These are phyloP conservation scores for Apiospora marii DNA, from an alignment of 2,329 filamentous ascomycete genomes.

Conservation along the genomic window DNA sequence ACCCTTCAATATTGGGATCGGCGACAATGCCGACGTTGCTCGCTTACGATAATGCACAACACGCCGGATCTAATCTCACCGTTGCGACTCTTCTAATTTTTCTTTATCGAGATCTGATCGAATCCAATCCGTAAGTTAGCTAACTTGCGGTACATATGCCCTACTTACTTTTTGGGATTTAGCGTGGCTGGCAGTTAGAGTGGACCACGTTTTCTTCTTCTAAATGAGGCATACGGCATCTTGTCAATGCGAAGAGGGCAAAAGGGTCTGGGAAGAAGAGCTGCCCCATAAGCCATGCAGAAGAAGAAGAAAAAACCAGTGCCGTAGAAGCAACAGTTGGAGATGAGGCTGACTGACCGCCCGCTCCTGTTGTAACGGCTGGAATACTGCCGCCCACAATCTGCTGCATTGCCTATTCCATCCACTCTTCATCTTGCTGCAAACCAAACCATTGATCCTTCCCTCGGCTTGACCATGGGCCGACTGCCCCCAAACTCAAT, in stretches of 20 bases:
- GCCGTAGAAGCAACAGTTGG: neutral
- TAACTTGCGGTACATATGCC: neutral
- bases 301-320: neutral
- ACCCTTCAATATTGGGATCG: neutral
- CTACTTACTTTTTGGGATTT: neutral
- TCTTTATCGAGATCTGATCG: constrained; percentile 5
- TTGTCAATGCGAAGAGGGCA: neutral
- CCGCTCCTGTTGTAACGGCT: neutral
- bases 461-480: neutral
- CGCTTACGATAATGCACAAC: neutral
- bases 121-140: neutral
- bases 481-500: neutral
- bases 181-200: constrained; percentile 8
- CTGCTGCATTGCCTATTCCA: neutral
- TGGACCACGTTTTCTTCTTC: neutral
- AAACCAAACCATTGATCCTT: neutral
- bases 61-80: neutral
- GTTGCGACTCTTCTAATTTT: neutral
- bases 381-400: neutral
- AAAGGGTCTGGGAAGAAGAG: neutral
- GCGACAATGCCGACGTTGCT: constrained; percentile 1
- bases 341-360: constrained; percentile 19
- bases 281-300: neutral
- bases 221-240: neutral
- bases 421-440: neutral